These are phyloP conservation scores for Wickerhamiella kurtzmanii DNA, from an alignment of 805 yeast genomes.

Conservation along the genomic window DNA sequence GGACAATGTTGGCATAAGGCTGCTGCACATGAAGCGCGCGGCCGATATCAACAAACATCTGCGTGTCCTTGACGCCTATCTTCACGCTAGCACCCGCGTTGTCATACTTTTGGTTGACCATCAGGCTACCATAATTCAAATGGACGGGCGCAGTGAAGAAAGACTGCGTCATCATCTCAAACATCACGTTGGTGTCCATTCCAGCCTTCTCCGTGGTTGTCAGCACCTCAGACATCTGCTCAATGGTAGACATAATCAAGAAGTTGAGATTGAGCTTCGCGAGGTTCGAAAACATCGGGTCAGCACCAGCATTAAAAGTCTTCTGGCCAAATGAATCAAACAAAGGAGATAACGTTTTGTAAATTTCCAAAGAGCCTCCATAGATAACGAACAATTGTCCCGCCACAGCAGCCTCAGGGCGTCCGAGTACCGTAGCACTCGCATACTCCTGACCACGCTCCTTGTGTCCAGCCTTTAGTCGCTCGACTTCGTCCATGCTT, in stretches of 20 bases:
- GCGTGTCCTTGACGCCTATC: not conserved
- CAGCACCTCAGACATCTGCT: not conserved
- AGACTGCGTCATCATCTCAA: not conserved
- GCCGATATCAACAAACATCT: not conserved
- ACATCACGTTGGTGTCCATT: not conserved
- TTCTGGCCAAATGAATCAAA: not conserved
- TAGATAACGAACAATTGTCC: not conserved
- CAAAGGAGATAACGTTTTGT: not conserved
- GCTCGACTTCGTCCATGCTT: not conserved
- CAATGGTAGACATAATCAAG: not conserved
- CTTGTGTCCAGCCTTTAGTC: not conserved
- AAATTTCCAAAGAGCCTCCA: not conserved
- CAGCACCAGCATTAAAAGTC: not conserved
- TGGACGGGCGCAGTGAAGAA: not conserved
- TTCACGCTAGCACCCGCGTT: not conserved
- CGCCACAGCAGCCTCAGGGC: not conserved
- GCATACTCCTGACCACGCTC: not conserved
- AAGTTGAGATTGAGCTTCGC: not conserved
- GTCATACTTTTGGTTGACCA: conserved; percentile 1
- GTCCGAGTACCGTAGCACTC: not conserved
- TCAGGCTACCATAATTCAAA: not conserved
- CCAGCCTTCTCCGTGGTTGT: not conserved
- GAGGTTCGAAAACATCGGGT: not conserved
- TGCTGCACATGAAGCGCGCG: not conserved
- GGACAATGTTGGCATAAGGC: not conserved